Evolutionary conservation across 768 basidiomycete species (phyloP), one percentile per base, ranked within the genome.

Genomic region (Tylopilus sp.): DNA sequence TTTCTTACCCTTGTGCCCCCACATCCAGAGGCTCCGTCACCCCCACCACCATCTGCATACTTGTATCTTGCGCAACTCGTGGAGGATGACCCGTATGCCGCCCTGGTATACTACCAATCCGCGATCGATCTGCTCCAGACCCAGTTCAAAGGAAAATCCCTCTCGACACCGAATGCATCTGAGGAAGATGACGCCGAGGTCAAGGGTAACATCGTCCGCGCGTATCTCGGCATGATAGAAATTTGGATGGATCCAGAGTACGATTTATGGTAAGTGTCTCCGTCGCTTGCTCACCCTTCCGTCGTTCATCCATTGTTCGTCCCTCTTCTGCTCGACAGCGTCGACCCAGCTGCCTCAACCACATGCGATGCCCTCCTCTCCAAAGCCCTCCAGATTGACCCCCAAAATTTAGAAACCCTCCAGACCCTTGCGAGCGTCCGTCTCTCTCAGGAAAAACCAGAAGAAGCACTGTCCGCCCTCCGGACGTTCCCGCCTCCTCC

Each of bases 211-310:
- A 84, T 87, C 51, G 85, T 93, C 12, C 78, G 87, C 36, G 91
- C 90, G 9, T 78, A 94, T 21, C 78, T 93, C 28, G 88, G 87
- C 9, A 93, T 94, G 79, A 87, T 95, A 24, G 94, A 96, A 66
- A 89, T 95, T 16, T 97, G 93, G 93, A 96, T 97, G 92, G 89
- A 94, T 62, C 88, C 88, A 28, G 78, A 80, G 2, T 86, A 87
- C 59, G 92, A 95, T 76, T 75, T 96, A 45, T 95, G 93, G 93
- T 87, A 62, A 46, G 83, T 66, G 30, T 26, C 17, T 4, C 52
- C 29, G 30, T 26, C 17, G 4, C 52, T 28, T 22, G 65, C 29
- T 21, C 19, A 6, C 28, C 13, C 28, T 21, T 19, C n/a, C 17
- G 9, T 21, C 40, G 13, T n/a, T 25, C 34, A 9, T 12, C 50